Conservation (phyloP, 1,139 yeast species). For the Candida sanyaensis region DNA sequence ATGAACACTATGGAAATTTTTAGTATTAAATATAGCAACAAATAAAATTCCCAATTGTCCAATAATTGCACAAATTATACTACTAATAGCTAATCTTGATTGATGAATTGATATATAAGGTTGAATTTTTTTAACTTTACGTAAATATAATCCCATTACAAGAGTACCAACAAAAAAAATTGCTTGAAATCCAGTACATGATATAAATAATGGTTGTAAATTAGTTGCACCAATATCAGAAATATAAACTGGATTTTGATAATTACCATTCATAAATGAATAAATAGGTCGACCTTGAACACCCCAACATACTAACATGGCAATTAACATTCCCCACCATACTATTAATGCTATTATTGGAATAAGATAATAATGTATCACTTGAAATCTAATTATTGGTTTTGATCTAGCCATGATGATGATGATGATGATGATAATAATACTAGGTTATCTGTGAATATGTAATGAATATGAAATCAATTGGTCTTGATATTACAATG, state of each 20-base stretch:
- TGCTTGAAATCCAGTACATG: slow-evolving; percentile 81
- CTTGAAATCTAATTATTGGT: slow-evolving; percentile 24
- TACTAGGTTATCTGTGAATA: neutral
- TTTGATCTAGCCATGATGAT: slow-evolving; percentile 4
- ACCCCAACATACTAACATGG: slow-evolving; percentile 55
- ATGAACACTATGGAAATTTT: slow-evolving; percentile 61
- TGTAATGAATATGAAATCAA: too few species aligned
- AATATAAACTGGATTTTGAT: slow-evolving; percentile 65
- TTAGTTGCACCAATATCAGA: slow-evolving; percentile 87
- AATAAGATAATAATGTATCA: slow-evolving; percentile 36
- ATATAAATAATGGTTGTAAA: slow-evolving; percentile 77
- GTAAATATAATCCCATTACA: slow-evolving; percentile 55
- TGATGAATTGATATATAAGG: slow-evolving; percentile 53
- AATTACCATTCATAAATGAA: slow-evolving; percentile 46
- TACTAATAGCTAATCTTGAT: slow-evolving; percentile 47
- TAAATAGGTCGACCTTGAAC: slow-evolving; percentile 78
- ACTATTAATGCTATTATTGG: slow-evolving; percentile 32
- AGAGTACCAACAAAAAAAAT: slow-evolving; percentile 71
- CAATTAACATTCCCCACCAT: slow-evolving; percentile 48
- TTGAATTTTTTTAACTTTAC: slow-evolving; percentile 41
- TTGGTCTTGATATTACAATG: too few species aligned
- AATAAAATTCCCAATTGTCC: slow-evolving; percentile 81
- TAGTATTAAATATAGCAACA: slow-evolving; percentile 75
- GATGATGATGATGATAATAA: too few species aligned
- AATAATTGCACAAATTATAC: slow-evolving; percentile 55